Conservation (phyloP, 768 basidiomycete species). For the Serendipita sp. region DNA sequence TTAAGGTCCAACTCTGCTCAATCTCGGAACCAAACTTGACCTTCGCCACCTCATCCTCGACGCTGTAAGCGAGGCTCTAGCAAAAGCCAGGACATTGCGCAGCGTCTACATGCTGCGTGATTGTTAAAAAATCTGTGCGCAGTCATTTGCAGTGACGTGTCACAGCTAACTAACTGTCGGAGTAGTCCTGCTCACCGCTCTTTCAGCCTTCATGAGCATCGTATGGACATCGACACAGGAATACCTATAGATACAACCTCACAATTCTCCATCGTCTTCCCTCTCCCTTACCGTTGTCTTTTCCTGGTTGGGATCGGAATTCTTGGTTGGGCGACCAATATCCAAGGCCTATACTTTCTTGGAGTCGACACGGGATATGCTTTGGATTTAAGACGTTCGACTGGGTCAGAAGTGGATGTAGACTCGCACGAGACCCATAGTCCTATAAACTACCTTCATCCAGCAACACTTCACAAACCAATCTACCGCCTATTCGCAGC, state of each 20-base stretch:
- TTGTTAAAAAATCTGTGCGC: neutral
- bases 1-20: neutral
- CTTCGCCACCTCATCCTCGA: neutral
- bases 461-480: constrained; percentile 34
- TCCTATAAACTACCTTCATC: constrained; percentile 20
- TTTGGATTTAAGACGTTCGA: constrained; percentile 37
- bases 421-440: neutral
- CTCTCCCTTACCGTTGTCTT: constrained; percentile 85
- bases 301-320: constrained; percentile 64
- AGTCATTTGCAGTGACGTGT: neutral
- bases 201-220: neutral
- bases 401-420: neutral
- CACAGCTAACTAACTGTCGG: neutral
- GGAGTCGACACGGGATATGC: constrained; percentile 59
- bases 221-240: constrained; percentile 12
- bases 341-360: constrained; percentile 63
- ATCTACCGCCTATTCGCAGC: constrained; percentile 51
- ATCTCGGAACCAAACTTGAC: neutral
- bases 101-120: too few species aligned
- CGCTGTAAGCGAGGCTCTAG: neutral
- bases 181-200: neutral
- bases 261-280: constrained; percentile 28
- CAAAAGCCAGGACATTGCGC: too few species aligned
- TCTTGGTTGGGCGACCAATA: constrained; percentile 82
- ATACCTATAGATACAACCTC: neutral